Evolutionary conservation across 768 basidiomycete genomes (phyloP).

Genomic region (Russula vinacea): DNA sequence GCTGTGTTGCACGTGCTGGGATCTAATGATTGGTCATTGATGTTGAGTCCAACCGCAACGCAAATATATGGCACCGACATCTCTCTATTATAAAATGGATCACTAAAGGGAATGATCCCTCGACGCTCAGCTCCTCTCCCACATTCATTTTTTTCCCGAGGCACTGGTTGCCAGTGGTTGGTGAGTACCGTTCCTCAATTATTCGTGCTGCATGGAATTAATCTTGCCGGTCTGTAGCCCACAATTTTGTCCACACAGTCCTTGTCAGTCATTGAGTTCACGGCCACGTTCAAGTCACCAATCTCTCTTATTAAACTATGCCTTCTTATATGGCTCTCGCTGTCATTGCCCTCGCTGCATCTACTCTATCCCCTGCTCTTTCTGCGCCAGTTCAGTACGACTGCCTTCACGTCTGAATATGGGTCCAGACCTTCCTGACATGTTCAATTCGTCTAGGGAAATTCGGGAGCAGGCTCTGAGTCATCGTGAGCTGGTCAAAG

Average conservation of each 20-base stretch:
- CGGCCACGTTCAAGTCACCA: not conserved
- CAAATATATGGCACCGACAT: not conserved
- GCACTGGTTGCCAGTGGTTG: conserved; percentile 28
- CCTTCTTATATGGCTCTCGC: conserved; percentile 3
- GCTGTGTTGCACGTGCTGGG: not conserved
- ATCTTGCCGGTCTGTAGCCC: not conserved
- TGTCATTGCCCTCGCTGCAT: conserved; percentile 13
- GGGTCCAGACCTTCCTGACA: not conserved
- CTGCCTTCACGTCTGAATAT: not conserved
- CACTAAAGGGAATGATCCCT: not conserved
- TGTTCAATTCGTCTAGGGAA: not conserved
- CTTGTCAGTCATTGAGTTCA: conserved; percentile 6
- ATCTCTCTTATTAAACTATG: conserved; percentile 7
- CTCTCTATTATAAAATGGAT: not conserved
- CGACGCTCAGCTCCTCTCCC: not conserved
- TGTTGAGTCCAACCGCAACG: too few relatives aligned
- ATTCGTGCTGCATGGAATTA: not conserved
- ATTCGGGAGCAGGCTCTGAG: not conserved
- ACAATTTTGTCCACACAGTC: not conserved
- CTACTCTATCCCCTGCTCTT: not conserved
- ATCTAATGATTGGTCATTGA: not conserved
- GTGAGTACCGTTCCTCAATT: not conserved
- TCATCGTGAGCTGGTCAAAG: not conserved
- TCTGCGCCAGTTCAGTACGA: conserved; percentile 4
- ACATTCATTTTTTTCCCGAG: conserved; percentile 1